Conservation (phyloP, 805 yeast species). For the Teunomyces pallodes region DNA sequence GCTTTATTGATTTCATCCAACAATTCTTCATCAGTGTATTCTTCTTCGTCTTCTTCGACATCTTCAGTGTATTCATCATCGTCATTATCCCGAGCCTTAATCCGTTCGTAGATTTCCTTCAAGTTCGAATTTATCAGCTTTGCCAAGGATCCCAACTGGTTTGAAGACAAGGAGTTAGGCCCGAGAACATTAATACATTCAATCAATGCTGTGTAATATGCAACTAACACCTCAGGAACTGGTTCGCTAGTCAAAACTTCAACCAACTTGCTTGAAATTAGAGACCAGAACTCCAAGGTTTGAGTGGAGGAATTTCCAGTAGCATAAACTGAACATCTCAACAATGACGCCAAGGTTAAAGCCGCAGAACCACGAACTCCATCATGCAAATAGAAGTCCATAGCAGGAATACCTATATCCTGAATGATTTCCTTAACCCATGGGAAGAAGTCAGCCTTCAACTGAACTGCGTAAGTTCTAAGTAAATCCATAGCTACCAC, state of each 20-base stretch:
- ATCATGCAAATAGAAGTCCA: slow-evolving; percentile 88
- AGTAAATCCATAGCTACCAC: slow-evolving; percentile 87
- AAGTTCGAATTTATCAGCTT: slow-evolving; percentile 59
- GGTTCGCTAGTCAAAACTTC: slow-evolving; percentile 74
- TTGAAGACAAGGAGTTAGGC: slow-evolving; percentile 53
- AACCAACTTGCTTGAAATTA: slow-evolving; percentile 64
- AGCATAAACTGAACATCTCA: slow-evolving; percentile 59
- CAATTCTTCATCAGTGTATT: slow-evolving; percentile 84
- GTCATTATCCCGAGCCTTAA: slow-evolving; percentile 65
- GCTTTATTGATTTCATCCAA: slow-evolving; percentile 82
- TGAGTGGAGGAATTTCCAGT: slow-evolving; percentile 56
- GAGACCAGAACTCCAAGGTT: slow-evolving; percentile 68
- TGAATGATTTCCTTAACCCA: slow-evolving; percentile 75
- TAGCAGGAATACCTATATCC: slow-evolving; percentile 82
- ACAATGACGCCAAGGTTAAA: slow-evolving; percentile 71
- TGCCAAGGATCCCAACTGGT: slow-evolving; percentile 56
- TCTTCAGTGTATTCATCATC: slow-evolving; percentile 91
- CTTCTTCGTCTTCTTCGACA: slow-evolving; percentile 78
- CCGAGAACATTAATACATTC: slow-evolving; percentile 68
- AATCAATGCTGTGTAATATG: slow-evolving; percentile 70
- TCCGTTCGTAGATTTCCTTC: slow-evolving; percentile 66
- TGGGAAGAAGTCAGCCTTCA: slow-evolving; percentile 78
- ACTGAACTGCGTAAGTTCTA: slow-evolving; percentile 77
- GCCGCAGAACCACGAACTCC: slow-evolving; percentile 94
- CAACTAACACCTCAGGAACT: slow-evolving; percentile 74